Base-by-base conservation (phyloP, 78 protist genomes). In the Dictyostelium intermedium region DNA sequence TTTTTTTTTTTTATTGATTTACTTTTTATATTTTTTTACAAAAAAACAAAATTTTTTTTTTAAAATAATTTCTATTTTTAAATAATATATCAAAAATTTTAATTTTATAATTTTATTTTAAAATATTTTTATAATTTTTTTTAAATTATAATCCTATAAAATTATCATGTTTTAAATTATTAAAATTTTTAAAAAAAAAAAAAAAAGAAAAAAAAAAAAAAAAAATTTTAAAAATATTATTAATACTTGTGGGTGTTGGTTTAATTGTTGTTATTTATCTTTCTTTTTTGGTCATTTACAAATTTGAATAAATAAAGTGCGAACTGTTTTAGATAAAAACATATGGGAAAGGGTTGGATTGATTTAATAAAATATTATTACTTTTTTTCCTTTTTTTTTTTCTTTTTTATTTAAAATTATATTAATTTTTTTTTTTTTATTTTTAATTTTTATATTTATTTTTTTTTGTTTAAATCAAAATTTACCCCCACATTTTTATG, bases 211-310 rank as follows among this genome's bases (percentile, higher is more conserved):
- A 9, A 6, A n/a, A n/a, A n/a, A 63, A 63, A 63, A 63, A 20
- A 7, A 60, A 60, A 60, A 60, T 60, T 60, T 18, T 16, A 16
- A 18, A 60, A 23, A 7, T 60, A 63, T 25, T 25, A 27, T 63
- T 63, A 63, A n/a, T 25, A 63, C 61, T 50, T 50, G 61, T 50
- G 35, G 32, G 73, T 61, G 70, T 63, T 63, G 73, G 73, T 63
- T 63, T 23, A 60, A 60, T 60, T 63, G 32, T 63, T 63, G 73
- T 63, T 63, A 63, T 63, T 63, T 63, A 63, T 25, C 14, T 63
- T 63, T 63, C 73, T 63, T 63, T 63, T 63, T 63, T 63, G 73
- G 73, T 63, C 73, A 63, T 25, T 63, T 63, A 63, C 73, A 63
- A 63, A 63, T 63, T 63, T 63, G 32, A 25, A 27, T 25, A 25